Evolutionary conservation across 2,329 filamentous ascomycete species (phyloP), one percentile per base, ranked within the genome.

Genomic region (Stemphylium beticola): DNA sequence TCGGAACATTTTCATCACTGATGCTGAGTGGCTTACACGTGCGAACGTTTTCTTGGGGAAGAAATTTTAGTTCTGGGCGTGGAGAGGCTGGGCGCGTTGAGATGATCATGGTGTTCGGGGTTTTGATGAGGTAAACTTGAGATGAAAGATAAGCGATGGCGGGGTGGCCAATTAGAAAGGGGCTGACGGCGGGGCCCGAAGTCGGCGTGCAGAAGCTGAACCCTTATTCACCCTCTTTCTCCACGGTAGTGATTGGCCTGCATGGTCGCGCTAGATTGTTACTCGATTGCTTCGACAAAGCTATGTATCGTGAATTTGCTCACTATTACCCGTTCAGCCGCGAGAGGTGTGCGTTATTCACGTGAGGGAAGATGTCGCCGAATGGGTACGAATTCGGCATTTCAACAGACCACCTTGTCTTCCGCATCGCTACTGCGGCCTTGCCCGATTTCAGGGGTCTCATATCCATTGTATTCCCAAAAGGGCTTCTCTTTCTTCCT

Each of bases 61-160:
- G 7, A 12, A 9, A 18, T 40, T 48, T 46, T 1, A 42, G 37
- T 41, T 49, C 58, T 62, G 52, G 57, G 63, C 58, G 60, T 66
- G 62, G 59, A 67, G 59, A 67, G 54, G 22, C 38, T 29, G 18
- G 22, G 17, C 12, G 17, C 22, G 9, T 42, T 36, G 15, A 10
- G 37, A 38, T 40, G 55, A 41, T 45, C 49, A 55, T 60, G 58
- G 52, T 55, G 44, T 65, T 56, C 37, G 56, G 42, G 53, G 56
- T 58, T 64, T 58, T 44, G 54, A 61, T 68, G 62, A 67, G 65
- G 64, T 68, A 68, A 68, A 53, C 52, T 24, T 12, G n/a, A 55
- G 51, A 57, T 51, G 43, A 44, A 49, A 60, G 65, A 67, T 68
- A 68, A 66, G 62, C 42, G 44, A 38, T 45, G n/a, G n/a, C 8